Base-by-base conservation (phyloP, 495 filamentous ascomycete species). In the Trichoderma asperelloides region DNA sequence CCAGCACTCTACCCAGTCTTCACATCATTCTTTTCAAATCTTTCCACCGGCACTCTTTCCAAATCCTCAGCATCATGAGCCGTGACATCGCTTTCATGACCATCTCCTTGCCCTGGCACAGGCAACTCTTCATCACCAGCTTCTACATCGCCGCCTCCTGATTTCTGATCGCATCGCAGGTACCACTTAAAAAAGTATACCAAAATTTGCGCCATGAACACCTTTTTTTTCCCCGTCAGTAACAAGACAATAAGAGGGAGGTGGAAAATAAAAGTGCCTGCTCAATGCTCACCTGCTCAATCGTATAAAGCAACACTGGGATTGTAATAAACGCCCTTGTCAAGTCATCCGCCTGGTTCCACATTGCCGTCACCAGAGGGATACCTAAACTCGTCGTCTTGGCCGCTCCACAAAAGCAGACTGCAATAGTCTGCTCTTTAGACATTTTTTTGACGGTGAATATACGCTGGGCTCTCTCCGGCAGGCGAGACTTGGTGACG, bases 311-410 rank as follows among this genome's bases (percentile, higher is more conserved):
- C 62, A 85, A 67, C 9, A 85, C 82, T 2, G 82, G 82, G 16
- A 86, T 78, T 21, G 82, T 81, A 15, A 82, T 84, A 43, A 80
- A 82, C 1, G 82, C 76, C 69, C 81, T 82, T 5, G 76, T 76
- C 57, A 78, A 80, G 21, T 84, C 75, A 67, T 84, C 80, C 15
- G 82, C 68, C 0, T 79, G 76, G 15, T 74, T 73, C 82, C 82
- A 86, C 82, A 86, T 84, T 11, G 82, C 78, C 68, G 82, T 80
- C 39, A 83, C 69, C 43, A 86, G 66, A 0, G 82, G 82, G 18
- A 86, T 83, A 2, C 82, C 84, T 3, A 85, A 71, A 13, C 80
- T 81, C 12, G 82, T 85, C 60, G 82, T 86, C 71, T 86, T 86
- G 27, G 84, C 82, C 0, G 84, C 82, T 1, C 80, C 83, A 67